Base-by-base conservation (phyloP, 2,329 filamentous ascomycete genomes). In the Penicillium crustosum region DNA sequence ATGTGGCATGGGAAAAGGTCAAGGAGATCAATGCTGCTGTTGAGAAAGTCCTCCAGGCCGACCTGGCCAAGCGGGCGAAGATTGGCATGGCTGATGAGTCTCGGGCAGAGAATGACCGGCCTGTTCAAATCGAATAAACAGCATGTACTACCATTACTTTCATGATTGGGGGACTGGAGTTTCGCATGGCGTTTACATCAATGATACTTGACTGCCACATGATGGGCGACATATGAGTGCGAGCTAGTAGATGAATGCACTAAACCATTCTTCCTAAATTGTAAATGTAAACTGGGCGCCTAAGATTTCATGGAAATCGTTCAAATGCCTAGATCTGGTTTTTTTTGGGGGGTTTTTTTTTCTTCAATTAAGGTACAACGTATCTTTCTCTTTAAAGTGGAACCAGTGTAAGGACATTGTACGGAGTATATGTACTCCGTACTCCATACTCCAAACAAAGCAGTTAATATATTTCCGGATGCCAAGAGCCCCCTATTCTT, bases 41-140 rank as follows among this genome's bases (percentile, higher is more conserved):
- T 57, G 87, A 91, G 69, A 78, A 80, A 68, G 88, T 83, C 66
- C 78, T 99, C 63, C 87, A 87, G 27, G 87, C 91, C 67, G 93
- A 97, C 75, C 82, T 86, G 44, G 90, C 89, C 78, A 67, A 67
- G 57, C 70, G 75, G 50, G 69, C 73, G 12, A 83, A 84, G 77
- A 86, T 89, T 71, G 87, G 96, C 72, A 87, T 87, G 70, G 90
- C 90, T 42, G 91, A 91, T 38, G 90, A 96, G 78, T 84, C 90
- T 63, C 91, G 89, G 55, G 86, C 87, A 25, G 91, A 96, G 70
- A 97, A 97, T 75, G 91, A 89, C 67, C 87, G 91, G 77, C 87
- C 82, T 82, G 66, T 47, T 50, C 42, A 56, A 53, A 36, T 36
- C 45, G 50, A 47, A 43, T 45, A 33, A 58, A 57, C 38, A 57